Percentiles rank a stretch among this genome's conserved stretches.
Conservation (phyloP, 208 protist species). For the Leishmania tarentolae region DNA sequence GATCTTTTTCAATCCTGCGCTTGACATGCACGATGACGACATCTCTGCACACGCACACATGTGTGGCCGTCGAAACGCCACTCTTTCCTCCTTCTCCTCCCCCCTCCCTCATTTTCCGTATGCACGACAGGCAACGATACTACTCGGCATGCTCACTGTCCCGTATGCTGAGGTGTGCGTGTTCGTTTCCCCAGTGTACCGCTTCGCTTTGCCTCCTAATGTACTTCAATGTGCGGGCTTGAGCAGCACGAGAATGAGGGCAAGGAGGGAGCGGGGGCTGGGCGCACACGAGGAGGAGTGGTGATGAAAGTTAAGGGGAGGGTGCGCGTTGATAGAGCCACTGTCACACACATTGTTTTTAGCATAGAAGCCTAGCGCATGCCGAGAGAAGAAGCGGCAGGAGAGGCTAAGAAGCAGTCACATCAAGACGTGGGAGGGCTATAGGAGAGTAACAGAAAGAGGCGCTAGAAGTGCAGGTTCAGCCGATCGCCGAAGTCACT, state of each 20-base stretch:
- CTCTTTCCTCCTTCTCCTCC: neutral
- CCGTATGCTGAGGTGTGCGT: neutral
- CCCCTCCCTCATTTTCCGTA: neutral
- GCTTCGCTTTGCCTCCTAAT: neutral
- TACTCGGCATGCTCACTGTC: neutral
- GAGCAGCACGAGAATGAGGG: neutral
- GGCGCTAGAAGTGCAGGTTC: slow-evolving; percentile 76
- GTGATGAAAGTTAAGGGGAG: neutral
- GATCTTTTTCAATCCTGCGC: neutral
- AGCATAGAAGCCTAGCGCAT: neutral
- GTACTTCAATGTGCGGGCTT: neutral
- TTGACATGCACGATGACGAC: neutral
- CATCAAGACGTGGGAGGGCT: neutral
- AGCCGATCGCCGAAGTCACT: slow-evolving; percentile 85
- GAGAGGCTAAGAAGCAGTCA: neutral
- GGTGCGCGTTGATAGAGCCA: neutral
- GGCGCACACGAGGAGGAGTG: neutral
- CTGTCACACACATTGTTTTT: neutral
- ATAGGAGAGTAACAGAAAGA: neutral
- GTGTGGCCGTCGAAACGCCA: neutral
- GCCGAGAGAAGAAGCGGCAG: neutral
- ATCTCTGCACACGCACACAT: neutral
- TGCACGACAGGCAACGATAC: neutral
- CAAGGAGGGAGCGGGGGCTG: no score
- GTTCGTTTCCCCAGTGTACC: neutral